Evolutionary conservation across 2,329 filamentous ascomycete genomes (phyloP).

Genomic region (Daldinia sp.): DNA sequence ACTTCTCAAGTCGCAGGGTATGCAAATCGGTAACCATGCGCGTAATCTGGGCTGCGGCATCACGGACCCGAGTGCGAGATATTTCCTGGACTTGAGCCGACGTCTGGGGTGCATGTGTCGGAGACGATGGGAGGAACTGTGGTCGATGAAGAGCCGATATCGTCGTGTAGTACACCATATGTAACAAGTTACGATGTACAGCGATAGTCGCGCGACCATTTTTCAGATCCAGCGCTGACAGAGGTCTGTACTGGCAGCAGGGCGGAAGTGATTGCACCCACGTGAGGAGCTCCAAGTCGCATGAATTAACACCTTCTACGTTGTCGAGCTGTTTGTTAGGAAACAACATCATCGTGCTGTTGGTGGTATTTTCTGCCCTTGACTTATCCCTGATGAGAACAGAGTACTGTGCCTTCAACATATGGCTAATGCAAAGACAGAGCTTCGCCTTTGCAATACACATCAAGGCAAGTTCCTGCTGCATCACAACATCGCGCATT

Average conservation of each 20-base stretch:
- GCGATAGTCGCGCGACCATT: conserved; percentile 70
- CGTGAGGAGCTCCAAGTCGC: conserved; percentile 81
- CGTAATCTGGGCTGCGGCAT: conserved; percentile 87
- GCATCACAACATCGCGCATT: conserved; percentile 77
- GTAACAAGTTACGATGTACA: conserved; percentile 85
- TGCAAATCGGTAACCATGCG: conserved; percentile 83
- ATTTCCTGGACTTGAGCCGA: conserved; percentile 82
- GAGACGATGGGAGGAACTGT: conserved; percentile 84
- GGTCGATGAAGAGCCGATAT: conserved; percentile 91
- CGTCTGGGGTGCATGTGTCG: conserved; percentile 63
- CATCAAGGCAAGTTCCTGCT: conserved; percentile 84
- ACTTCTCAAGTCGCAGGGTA: conserved; percentile 77
- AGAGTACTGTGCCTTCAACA: conserved; percentile 91
- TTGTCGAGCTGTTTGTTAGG: conserved; percentile 90
- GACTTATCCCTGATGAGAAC: conserved; percentile 87
- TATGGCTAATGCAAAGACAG: conserved; percentile 88
- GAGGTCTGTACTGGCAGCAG: conserved; percentile 75
- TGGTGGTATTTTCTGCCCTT: conserved; percentile 80
- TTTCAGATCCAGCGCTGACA: conserved; percentile 67
- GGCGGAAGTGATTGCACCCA: conserved; percentile 81
- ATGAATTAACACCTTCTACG: conserved; percentile 80
- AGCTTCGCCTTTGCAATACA: conserved; percentile 93
- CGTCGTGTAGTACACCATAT: conserved; percentile 95
- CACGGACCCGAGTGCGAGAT: conserved; percentile 84
- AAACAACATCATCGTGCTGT: conserved; percentile 87